Base-by-base conservation (phyloP, 495 filamentous ascomycete species). In the Lasiosphaeris hirsuta region DNA sequence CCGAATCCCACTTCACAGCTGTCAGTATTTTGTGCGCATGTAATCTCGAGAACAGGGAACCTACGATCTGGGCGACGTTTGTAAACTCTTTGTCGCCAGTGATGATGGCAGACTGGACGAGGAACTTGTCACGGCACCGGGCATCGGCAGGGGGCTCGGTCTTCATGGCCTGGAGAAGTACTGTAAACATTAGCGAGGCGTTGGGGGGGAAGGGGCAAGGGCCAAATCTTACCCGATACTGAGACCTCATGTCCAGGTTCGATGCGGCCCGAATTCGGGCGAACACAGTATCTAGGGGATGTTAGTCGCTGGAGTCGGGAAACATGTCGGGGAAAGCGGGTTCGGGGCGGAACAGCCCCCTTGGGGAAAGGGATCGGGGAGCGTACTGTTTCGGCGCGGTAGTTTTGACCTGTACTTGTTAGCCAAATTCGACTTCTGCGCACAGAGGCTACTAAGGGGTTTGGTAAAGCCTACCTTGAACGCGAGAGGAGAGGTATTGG, bases 381-480 rank as follows among this genome's bases (percentile, higher is more conserved):
- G 59, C 90, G 67, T 90, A 98, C 93, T 97, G 93, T 75, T 98
- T 97, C 6, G 95, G 94, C 30, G 95, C 95, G 56, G 94, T 98
- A 39, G 94, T 98, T 85, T 98, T 98, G 69, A 98, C 94, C 92
- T 97, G 56, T 39, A 58, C 44, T 8, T 62, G 57, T 53, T 56
- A 43, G 41, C 43, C 14, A 34, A 8, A 15, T 41, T n/a, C 15
- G 6, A 10, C 10, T 36, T 8, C 19, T n/a, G 13, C 7, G 23
- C 23, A 30, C 5, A 5, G 23, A 7, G n/a, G 41, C 10, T 33
- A 10, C 37, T 10, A 34, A 33, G 43, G 40, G 10, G 49, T 46
- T 10, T n/a, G 15, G 14, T 17, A 35, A 13, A 7, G 48, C 81
- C 62, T 78, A 95, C 92, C 86, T 98, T 98, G 84, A 98, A 98